These are phyloP conservation scores for Usnea hakonensis DNA, from an alignment of 495 filamentous ascomycete species.

Conservation along the genomic window DNA sequence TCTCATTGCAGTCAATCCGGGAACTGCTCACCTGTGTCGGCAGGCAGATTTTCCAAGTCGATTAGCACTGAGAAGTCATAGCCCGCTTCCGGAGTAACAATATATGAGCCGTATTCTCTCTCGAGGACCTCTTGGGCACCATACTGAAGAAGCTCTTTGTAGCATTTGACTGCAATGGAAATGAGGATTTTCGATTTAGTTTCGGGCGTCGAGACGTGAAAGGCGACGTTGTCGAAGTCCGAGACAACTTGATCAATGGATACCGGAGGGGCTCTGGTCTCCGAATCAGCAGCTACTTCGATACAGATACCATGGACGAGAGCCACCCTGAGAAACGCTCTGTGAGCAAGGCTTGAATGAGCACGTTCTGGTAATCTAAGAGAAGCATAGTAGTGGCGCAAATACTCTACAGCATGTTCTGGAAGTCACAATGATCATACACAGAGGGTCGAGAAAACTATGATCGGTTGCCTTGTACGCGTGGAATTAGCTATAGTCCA, in stretches of 20 bases:
- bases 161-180: constrained; percentile 91
- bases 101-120: constrained; percentile 89
- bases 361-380: constrained; percentile 96
- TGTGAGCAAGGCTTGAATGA: constrained; percentile 90
- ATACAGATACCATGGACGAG: background rate
- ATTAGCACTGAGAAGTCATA: constrained; percentile 91
- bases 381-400: constrained; percentile 68
- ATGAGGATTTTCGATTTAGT: constrained; percentile 86
- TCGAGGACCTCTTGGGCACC: constrained; percentile 85
- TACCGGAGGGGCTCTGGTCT: constrained; percentile 63
- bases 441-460: background rate
- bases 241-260: constrained; percentile 96
- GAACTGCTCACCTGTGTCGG: constrained; percentile 50
- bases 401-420: background rate
- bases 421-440: background rate
- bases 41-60: constrained; percentile 80
- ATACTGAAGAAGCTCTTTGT: constrained; percentile 81
- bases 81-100: constrained; percentile 75
- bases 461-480: background rate
- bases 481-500: too few relatives aligned
- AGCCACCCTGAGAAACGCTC: constrained; percentile 86
- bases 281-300: background rate
- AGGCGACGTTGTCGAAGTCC: constrained; percentile 96
- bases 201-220: constrained; percentile 94
- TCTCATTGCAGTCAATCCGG: background rate